These are phyloP conservation scores for Dissophora globulifera DNA, from an alignment of 192 early-diverging fungal species.

Conservation along the genomic window DNA sequence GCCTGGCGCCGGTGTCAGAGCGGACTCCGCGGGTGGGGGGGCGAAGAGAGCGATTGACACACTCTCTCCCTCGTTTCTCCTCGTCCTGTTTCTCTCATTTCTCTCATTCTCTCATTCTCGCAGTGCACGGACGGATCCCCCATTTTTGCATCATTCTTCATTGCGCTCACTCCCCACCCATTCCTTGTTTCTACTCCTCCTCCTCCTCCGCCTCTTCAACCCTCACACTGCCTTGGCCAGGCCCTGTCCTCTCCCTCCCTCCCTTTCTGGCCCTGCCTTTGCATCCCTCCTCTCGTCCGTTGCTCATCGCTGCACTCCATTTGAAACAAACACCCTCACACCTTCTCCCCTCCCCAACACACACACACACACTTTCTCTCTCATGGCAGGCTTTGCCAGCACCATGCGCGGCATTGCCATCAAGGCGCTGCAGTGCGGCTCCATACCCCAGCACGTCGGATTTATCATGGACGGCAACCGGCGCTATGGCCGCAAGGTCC, in stretches of 20 bases:
- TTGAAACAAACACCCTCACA: not conserved
- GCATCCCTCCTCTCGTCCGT: too few relatives aligned
- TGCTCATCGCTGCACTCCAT: too few relatives aligned
- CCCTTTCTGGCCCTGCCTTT: too few relatives aligned
- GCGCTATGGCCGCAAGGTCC: conserved; percentile 80
- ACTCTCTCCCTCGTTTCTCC: too few relatives aligned
- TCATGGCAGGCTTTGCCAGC: conserved; percentile 8
- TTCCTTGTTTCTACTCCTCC: not conserved
- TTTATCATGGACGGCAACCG: conserved; percentile 99
- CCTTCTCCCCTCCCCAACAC: not conserved
- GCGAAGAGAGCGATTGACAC: too few relatives aligned
- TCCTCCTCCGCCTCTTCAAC: not conserved
- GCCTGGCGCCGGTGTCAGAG: too few relatives aligned
- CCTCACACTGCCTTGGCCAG: too few relatives aligned
- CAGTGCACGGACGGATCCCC: not conserved
- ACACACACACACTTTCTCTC: not conserved
- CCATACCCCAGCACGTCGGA: conserved; percentile 89
- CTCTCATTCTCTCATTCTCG: too few relatives aligned
- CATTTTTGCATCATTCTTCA: not conserved
- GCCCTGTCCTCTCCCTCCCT: too few relatives aligned
- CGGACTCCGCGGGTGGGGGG: too few relatives aligned
- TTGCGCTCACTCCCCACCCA: not conserved
- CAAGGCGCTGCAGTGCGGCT: conserved; percentile 68
- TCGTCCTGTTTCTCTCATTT: too few relatives aligned
- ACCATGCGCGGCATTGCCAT: conserved; percentile 22